Base-by-base conservation (phyloP, 1,284 basidiomycete species). In the Golubevia sp. region DNA sequence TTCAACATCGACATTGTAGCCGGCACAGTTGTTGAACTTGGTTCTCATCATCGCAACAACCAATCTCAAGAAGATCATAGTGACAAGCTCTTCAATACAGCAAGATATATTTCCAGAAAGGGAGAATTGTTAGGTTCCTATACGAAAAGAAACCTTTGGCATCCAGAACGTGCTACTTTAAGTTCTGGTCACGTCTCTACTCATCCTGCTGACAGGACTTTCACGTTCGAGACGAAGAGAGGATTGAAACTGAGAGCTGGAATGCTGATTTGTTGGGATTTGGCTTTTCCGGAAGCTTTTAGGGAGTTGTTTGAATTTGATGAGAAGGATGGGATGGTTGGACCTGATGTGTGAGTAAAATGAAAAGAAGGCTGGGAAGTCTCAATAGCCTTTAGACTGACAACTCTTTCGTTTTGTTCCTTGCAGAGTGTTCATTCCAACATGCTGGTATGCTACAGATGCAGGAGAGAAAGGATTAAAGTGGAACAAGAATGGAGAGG, bases 101-200 rank as follows among this genome's bases (percentile, higher is more conserved):
- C 70, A 18, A 81, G 79, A 70, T 82, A 78, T 62, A 59, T 82
- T 50, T 67, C 68, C 8, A 57, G 70, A 8, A 26, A 56, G 0
- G 79, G 79, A 18, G 30, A 60, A 3, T 68, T 82, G 0, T 49
- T 58, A 1, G 74, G 76, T 15, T 62, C 69, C 8, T 82, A 82
- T 52, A 82, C 79, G 2, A 82, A 82, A 55, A 73, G 74, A 27
- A 74, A 77, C 49, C 63, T 82, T 15, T 82, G 79, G 79, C 79
- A 82, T 58, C 70, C 79, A 4, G 79, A 82, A 63, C 68, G 77
- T 20, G 49, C 3, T 23, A 50, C 30, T 34, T 11, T 34, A 5
- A 5, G 5, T 5, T 3, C 30, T 34, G 4, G 5, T 34, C 30
- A 34, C 11, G 5, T 11, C 11, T 34, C 30, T 3, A 34, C 30